Evolutionary conservation across 768 basidiomycete species (phyloP), one percentile per base, ranked within the genome.

Genomic region (Kwoniella sp.): DNA sequence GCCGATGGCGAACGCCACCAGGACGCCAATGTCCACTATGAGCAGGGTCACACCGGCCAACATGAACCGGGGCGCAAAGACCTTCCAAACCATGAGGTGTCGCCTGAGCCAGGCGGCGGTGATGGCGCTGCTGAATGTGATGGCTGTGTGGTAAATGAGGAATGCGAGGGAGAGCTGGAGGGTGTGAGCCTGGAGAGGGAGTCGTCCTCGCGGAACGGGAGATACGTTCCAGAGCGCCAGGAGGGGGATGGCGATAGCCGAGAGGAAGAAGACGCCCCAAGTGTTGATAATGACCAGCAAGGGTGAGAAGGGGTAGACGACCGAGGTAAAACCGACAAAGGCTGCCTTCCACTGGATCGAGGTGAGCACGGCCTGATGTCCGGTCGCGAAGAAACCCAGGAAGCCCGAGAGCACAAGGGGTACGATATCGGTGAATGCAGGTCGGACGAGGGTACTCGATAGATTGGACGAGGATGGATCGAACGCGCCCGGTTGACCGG

Each of bases 1-100:
- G 10, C 85, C 87, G 5, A 85, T 62, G 0, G 78, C 79, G 3
- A 87, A 77, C 0, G 83, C 87, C 12, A 86, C 26, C 44, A 89
- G 46, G 17, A 86, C 75, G 0, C 79, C 85, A 0, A 84, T 29
- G 74, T 98, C 93, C 2, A 88, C 82, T 1, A 80, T 80, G 3
- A 89, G 34, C 29, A 93, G 70, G 25, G 80, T 80, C 3, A 82
- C 64, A 0, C 81, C 88, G 0, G 81, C 87, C 14, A 81, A 69
- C 85, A 96, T 92, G 70, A 92, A 95, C 57, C 93, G 77, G 57
- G 95, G 95, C 31, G 92, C 93, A 65, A 96, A 99, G 3, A 98
- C 85, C 76, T 98, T 96, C 95, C 95, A 99, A 20, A 96, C 91
- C 91, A 95, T 95, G 59, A 95, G 73, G 70, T 96, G 91, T 38